Percentiles rank a stretch among this genome's conserved stretches.
phyloP scores from a whole-genome alignment of 139 green algal species.

The Closterium sp. region DNA sequence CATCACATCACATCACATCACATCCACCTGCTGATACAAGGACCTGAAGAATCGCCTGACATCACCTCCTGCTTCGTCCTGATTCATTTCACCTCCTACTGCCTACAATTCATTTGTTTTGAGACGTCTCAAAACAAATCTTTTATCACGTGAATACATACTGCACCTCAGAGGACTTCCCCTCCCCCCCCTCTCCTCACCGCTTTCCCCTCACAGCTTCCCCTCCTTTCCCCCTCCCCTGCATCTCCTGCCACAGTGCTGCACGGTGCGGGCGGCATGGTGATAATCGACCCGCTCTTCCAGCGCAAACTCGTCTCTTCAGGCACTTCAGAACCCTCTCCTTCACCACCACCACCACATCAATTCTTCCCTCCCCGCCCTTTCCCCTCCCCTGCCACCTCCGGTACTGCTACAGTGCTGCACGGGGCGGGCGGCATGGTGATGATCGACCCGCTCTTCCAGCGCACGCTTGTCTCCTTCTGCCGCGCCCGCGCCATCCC shows the following conservation, averaged over 20 bases:
- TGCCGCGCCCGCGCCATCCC: conserved; percentile 72
- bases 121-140: no score
- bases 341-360: not conserved
- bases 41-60: no score
- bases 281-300: conserved; percentile 87
- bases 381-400: no score
- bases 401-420: conserved; percentile 55
- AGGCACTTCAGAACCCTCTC: not conserved
- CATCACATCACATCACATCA: no score
- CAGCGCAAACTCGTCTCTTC: conserved; percentile 67
- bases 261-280: conserved; percentile 93
- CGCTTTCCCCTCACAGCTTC: not conserved
- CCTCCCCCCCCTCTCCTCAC: not conserved
- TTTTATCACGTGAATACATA: no score
- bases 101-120: no score
- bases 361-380: no score
- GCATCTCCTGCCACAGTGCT: conserved; percentile 54
- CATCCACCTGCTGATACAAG: no score
- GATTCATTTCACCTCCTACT: no score
- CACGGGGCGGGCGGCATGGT: conserved; percentile 95
- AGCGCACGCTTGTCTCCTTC: conserved; percentile 66
- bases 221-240: no score
- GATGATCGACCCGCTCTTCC: conserved; percentile 88
- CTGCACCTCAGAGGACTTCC: no score
- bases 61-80: no score